A percentile compares a stretch with the other conserved stretches of the same genome.
These are phyloP conservation scores for Solanum chacoense DNA, from an alignment of 305 asterid species.

Conservation along the genomic window DNA sequence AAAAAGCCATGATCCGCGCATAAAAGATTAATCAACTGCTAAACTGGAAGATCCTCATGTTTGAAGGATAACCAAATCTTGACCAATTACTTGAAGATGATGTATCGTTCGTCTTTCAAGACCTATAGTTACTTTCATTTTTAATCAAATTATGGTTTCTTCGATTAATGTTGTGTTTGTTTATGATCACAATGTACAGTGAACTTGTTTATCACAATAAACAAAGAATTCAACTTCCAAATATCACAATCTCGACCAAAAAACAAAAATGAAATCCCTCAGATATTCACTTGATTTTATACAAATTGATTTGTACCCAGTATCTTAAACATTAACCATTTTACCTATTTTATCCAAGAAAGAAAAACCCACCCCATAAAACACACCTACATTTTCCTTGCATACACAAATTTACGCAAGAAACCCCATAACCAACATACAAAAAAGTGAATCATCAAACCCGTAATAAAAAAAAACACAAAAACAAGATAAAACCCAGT, in stretches of 20 bases:
- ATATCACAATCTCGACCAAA: not conserved
- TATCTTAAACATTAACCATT: no score
- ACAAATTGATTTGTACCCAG: no score
- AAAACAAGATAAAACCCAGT: no score
- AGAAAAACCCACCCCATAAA: no score
- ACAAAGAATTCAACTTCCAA: not conserved
- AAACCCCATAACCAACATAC: no score
- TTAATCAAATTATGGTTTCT: not conserved
- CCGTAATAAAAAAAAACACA: no score
- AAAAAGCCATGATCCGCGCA: conserved; percentile 67
- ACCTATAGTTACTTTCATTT: not conserved
- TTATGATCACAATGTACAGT: not conserved
- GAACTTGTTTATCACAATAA: not conserved
- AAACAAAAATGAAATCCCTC: no score
- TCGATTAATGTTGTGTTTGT: not conserved
- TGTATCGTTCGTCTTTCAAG: not conserved
- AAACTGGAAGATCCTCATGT: conserved; percentile 55
- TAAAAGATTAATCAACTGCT: conserved; percentile 55
- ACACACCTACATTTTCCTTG: no score
- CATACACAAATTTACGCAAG: no score
- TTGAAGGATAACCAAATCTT: conserved; percentile 11
- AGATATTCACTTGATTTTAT: no score
- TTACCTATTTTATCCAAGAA: no score
- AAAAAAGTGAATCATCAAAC: no score
- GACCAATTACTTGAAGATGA: not conserved